Evolutionary conservation across 352 stramenopile genomes (phyloP).

Genomic region (Globisporangium cystogenes): DNA sequence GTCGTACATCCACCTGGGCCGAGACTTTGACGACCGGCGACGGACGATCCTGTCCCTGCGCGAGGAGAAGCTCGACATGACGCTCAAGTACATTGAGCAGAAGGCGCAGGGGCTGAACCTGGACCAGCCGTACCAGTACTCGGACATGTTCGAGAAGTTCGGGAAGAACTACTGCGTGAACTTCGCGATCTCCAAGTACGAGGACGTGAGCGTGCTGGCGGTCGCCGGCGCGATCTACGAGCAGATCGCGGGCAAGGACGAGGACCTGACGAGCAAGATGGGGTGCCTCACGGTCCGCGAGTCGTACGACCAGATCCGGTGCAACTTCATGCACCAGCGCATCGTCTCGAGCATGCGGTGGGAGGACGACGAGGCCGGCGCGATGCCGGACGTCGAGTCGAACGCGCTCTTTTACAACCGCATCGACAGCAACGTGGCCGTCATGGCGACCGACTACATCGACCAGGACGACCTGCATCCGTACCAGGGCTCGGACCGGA

Average conservation of each 20-base stretch:
- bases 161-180: constrained; percentile 78
- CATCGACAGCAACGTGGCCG: constrained; percentile 54
- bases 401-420: constrained; percentile 65
- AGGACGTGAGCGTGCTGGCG: constrained; percentile 53
- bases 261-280: constrained; percentile 46
- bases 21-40: constrained; percentile 56
- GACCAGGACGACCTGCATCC: constrained; percentile 74
- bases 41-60: constrained; percentile 51
- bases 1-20: constrained; percentile 60
- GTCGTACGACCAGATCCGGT: constrained; percentile 72
- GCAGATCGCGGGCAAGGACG: constrained; percentile 61
- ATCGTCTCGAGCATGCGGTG: constrained; percentile 73
- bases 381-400: constrained; percentile 65
- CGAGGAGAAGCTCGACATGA: constrained; percentile 76
- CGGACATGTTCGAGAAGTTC: constrained; percentile 78
- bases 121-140: constrained; percentile 62
- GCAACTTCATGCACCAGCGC: constrained; percentile 78
- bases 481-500: constrained; percentile 58
- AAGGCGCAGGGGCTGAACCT: constrained; percentile 50
- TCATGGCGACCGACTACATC: constrained; percentile 73
- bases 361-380: constrained; percentile 30
- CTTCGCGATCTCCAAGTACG: constrained; percentile 70
- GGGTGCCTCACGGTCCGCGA: constrained; percentile 59
- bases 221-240: constrained; percentile 68
- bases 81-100: constrained; percentile 75